Evolutionary conservation across 306 rosid species (phyloP).

Genomic region (Quercus robur): DNA sequence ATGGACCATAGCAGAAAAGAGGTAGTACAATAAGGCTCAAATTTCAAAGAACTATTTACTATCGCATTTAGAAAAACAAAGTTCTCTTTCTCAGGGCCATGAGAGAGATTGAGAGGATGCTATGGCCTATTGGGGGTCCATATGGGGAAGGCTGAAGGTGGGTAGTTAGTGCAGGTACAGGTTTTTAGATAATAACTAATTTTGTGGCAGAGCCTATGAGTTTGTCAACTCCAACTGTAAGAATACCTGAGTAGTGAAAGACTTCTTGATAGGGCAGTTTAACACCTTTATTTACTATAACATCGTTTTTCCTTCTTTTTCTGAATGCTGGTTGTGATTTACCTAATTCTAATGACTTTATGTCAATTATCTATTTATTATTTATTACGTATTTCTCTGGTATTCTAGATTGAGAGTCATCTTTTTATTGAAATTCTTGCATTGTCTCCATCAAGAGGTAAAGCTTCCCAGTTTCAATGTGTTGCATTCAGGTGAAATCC

Average conservation of each 20-base stretch:
- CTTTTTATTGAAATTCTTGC: conserved; percentile 10
- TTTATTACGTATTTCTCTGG: background rate
- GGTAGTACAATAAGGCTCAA: background rate
- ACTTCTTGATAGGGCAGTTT: conserved; percentile 7
- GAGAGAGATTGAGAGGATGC: conserved; percentile 7
- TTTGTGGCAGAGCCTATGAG: background rate
- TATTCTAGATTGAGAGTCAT: background rate
- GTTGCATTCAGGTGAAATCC: background rate
- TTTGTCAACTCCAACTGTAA: conserved; percentile 21
- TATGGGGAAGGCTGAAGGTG: background rate
- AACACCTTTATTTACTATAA: conserved; percentile 5
- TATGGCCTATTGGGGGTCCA: conserved; percentile 24
- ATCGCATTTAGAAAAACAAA: background rate
- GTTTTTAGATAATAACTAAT: conserved; percentile 20
- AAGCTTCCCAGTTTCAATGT: conserved; percentile 8
- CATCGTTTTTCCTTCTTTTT: background rate
- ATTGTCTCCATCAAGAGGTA: conserved; percentile 4
- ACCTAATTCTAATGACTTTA: conserved; percentile 31
- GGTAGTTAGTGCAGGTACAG: conserved; percentile 27
- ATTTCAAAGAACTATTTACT: conserved; percentile 8
- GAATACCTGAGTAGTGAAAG: background rate
- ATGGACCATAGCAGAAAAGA: conserved; percentile 35
- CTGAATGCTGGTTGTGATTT: background rate
- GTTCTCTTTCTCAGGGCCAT: background rate
- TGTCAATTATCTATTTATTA: background rate